These are phyloP conservation scores for Arabidopsis suecica DNA, from an alignment of 345 rosid genomes.

Conservation along the genomic window DNA sequence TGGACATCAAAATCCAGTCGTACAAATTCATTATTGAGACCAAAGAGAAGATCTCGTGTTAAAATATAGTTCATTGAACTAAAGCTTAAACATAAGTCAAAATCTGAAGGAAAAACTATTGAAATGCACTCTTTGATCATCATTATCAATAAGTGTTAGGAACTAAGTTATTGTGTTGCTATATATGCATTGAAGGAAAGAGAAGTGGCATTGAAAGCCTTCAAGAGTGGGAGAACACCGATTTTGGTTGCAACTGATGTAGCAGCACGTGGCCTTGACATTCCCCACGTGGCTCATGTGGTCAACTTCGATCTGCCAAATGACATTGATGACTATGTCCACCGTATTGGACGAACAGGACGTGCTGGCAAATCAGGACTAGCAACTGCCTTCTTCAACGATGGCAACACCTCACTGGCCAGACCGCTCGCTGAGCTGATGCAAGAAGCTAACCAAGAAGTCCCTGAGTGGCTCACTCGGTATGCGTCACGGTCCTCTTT, in stretches of 20 bases:
- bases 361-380: conserved; percentile 93
- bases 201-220: conserved; percentile 81
- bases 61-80: conserved; percentile 14
- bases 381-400: conserved; percentile 97
- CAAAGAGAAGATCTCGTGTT: neutral
- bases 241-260: conserved; percentile 97
- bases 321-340: conserved; percentile 96
- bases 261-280: conserved; percentile 84
- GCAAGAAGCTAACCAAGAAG: conserved; percentile 97
- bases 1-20: neutral
- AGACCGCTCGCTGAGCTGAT: conserved; percentile 73
- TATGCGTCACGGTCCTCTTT: conserved; percentile 75
- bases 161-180: conserved; percentile 28
- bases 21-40: neutral
- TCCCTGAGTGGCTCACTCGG: conserved; percentile 89
- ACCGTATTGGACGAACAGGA: conserved; percentile 97
- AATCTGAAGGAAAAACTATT: conserved; percentile 19
- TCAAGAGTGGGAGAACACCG: conserved; percentile 88
- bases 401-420: conserved; percentile 73
- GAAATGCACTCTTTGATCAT: conserved; percentile 2
- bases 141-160: conserved; percentile 6
- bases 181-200: conserved; percentile 70
- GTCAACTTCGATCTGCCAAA: conserved; percentile 96
- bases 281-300: conserved; percentile 93
- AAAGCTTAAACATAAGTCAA: neutral